Conservation (phyloP, 495 filamentous ascomycete species). For the Aspergillus avenaceus region DNA sequence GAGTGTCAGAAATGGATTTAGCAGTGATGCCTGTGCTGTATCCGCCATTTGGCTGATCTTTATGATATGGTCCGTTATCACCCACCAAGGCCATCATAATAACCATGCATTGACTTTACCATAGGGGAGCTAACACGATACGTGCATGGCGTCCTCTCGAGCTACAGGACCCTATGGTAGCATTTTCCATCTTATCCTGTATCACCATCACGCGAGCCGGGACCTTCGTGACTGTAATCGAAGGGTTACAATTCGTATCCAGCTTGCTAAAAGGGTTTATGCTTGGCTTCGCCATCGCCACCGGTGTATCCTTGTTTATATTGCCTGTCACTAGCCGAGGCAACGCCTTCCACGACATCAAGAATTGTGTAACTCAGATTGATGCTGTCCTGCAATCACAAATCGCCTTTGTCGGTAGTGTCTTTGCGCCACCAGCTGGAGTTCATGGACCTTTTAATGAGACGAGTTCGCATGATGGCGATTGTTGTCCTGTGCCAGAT, state of each 20-base stretch:
- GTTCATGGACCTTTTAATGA: slow-evolving; percentile 16
- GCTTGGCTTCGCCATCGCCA: slow-evolving; percentile 61
- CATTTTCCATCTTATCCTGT: slow-evolving; percentile 64
- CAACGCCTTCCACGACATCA: slow-evolving; percentile 53
- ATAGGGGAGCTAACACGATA: slow-evolving; percentile 32
- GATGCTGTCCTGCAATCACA: slow-evolving; percentile 52
- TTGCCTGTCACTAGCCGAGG: slow-evolving; percentile 60
- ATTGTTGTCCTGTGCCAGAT: slow-evolving; percentile 35
- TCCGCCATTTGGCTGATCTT: slow-evolving; percentile 72
- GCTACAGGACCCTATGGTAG: slow-evolving; percentile 65
- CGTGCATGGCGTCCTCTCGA: slow-evolving; percentile 59
- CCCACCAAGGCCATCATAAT: no score
- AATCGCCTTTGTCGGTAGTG: slow-evolving; percentile 51
- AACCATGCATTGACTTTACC: no score
- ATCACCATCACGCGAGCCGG: slow-evolving; percentile 46
- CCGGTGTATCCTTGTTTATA: slow-evolving; percentile 59
- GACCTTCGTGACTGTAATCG: slow-evolving; percentile 45
- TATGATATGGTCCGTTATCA: slow-evolving; percentile 56
- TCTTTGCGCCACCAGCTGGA: slow-evolving; percentile 15
- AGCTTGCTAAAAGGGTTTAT: slow-evolving; percentile 59
- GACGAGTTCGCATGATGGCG: slow-evolving; percentile 16
- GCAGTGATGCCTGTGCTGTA: slow-evolving; percentile 62
- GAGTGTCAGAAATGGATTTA: slow-evolving; percentile 20
- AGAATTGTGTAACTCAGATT: slow-evolving; percentile 46
- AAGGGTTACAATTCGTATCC: slow-evolving; percentile 48